Evolutionary conservation across 345 rosid species (phyloP), one percentile per base, ranked within the genome.

Genomic region (Citrus medica): DNA sequence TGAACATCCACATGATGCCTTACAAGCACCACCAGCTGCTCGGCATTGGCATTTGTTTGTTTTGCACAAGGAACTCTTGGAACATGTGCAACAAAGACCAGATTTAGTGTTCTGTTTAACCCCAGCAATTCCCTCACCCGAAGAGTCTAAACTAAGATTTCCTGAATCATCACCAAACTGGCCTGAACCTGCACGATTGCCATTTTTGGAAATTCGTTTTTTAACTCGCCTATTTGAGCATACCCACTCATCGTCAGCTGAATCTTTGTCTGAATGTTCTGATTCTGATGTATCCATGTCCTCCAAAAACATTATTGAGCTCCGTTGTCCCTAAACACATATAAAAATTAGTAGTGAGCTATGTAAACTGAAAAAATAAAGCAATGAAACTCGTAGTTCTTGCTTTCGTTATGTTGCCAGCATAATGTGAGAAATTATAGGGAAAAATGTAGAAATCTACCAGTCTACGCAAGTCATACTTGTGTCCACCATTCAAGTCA

Each of bases 271-370:
- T 53, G 93, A 88, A 78, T 83, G 83, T 53, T 93, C 98, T 14
- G 97, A 91, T 4, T 88, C 92, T 24, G 97, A 90, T 66, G 84
- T 94, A 74, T 96, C 98, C 98, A 96, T 96, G 84, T 96, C 97
- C 74, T 92, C 98, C 42, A 84, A 28, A 40, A 84, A 71, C 21
- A 84, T 78, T 8, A 83, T 62, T 0, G 99, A 91, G 62, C 73
- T 86, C 32, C 97, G 83, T 2, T 69, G 79, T 58, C 86, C 95
- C 93, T 89, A 53, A 46, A 61, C 38, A n/a, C 65, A 67, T n/a
- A 83, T 17, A 83, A 78, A 19, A 64, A 72, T 40, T 12, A 12
- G 25, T 51, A 1, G 30, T 63, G 4, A 69, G 68, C 25, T 38
- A 51, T 12, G 14, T 46, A 12, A 5, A 27, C 5, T 63, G 48